Conservation (phyloP, 805 yeast species). For the Schwanniomyces yamadae region DNA sequence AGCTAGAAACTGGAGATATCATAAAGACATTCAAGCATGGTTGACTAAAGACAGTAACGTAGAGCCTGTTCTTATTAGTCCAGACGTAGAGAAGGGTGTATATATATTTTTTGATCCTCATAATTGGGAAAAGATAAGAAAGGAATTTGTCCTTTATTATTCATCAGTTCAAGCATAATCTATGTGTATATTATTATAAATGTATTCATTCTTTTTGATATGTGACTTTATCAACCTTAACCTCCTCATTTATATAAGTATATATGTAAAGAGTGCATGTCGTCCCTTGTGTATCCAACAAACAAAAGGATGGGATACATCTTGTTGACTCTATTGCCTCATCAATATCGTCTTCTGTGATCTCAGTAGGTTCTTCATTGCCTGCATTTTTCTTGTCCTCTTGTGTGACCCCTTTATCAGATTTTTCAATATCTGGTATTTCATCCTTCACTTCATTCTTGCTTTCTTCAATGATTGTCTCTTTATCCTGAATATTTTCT, state of each 20-base stretch:
- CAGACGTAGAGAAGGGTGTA: slow-evolving; percentile 88
- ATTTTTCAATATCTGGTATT: slow-evolving; percentile 7
- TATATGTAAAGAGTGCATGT: slow-evolving; percentile 82
- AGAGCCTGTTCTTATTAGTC: slow-evolving; percentile 78
- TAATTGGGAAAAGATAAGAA: slow-evolving; percentile 90
- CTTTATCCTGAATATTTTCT: slow-evolving; percentile 7
- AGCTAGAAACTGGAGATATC: slow-evolving; percentile 94
- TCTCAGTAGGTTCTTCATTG: slow-evolving; percentile 7
- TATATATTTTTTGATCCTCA: slow-evolving; percentile 94
- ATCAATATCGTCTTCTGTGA: slow-evolving; percentile 16
- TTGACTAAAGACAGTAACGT: slow-evolving; percentile 87
- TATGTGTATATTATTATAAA: background rate
- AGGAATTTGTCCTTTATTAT: slow-evolving; percentile 58
- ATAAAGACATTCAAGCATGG: slow-evolving; percentile 95
- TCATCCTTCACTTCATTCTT: slow-evolving; percentile 10
- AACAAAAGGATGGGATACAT: slow-evolving; percentile 81
- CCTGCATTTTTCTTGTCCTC: slow-evolving; percentile 18
- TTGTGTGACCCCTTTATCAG: background rate
- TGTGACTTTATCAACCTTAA: slow-evolving; percentile 82
- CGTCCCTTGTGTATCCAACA: slow-evolving; percentile 79
- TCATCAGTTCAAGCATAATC: slow-evolving; percentile 30
- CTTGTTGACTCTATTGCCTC: slow-evolving; percentile 19
- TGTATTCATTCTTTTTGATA: slow-evolving; percentile 29
- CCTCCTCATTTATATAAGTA: slow-evolving; percentile 75
- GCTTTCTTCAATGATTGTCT: slow-evolving; percentile 10